Evolutionary conservation across 2,329 filamentous ascomycete genomes (phyloP), one percentile per base, ranked within the genome.

Genomic region (Stemphylium lycopersici): DNA sequence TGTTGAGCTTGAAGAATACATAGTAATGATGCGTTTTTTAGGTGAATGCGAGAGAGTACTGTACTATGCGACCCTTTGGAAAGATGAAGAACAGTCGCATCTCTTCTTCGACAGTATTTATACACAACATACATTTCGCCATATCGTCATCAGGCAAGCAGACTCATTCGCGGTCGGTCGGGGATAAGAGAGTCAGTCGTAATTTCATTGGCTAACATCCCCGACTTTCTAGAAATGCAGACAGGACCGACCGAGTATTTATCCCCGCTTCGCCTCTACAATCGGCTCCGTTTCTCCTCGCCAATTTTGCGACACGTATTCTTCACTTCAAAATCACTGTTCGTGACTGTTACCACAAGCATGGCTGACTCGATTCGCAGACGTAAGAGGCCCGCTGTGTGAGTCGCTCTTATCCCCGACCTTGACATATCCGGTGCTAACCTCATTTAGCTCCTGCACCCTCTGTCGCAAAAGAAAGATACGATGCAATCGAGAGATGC

Each of bases 401-500:
- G 77, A 53, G 75, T 58, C 13, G 3, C 8, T 26, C 24, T 8
- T 24, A n/a, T 24, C 4, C 2, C 18, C 13, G 2, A 3, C 42
- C 26, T 29, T 29, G 13, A 12, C 18, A 48, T 16, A 13, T 15
- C 11, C 13, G 36, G 29, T 63, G 44, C 63, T 51, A 44, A 50
- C 24, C 26, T 40, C 33, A n/a, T 40, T 29, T 42, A 84, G 80
- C 13, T 79, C 84, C 1, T 87, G 84, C 66, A 74, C 79, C 59
- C 77, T 84, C 37, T 88, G 86, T 63, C 78, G 85, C 38, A 80
- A 74, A 50, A 83, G 84, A 36, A 89, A 88, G 69, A 82, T 88
- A 54, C 79, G 81, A 41, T 88, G 86, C 65, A 82, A 88, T 64
- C 81, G 83, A 43, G 80, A 81, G 54, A 70, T 74, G 6, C 86